Conservation (phyloP, 2,329 filamentous ascomycete species). For the Sclerotinia glacialis region DNA sequence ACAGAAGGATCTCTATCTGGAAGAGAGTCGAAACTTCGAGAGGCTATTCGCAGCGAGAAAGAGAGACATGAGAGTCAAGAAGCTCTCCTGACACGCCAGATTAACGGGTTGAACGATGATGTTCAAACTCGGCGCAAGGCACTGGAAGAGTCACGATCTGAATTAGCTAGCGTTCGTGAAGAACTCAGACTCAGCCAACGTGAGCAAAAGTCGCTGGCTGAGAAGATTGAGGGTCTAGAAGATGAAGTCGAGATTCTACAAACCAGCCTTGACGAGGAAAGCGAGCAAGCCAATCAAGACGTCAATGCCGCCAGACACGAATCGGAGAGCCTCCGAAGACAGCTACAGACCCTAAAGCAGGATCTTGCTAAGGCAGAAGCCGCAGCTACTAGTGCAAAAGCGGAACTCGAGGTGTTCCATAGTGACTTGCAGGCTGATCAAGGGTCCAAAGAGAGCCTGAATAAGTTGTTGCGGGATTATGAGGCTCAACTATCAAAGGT, state of each 20-base stretch:
- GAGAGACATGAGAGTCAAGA: slow-evolving; percentile 72
- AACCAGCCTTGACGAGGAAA: slow-evolving; percentile 53
- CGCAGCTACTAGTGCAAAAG: slow-evolving; percentile 32
- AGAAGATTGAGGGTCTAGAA: slow-evolving; percentile 66
- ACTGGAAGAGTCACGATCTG: slow-evolving; percentile 62
- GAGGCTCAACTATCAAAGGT: slow-evolving; percentile 56
- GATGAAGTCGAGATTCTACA: slow-evolving; percentile 76
- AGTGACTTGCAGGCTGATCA: slow-evolving; percentile 35
- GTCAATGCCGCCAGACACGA: slow-evolving; percentile 46
- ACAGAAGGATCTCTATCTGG: slow-evolving; percentile 64
- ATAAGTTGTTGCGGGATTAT: slow-evolving; percentile 56
- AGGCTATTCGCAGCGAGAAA: slow-evolving; percentile 66
- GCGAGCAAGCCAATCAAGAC: slow-evolving; percentile 54
- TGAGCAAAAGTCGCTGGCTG: slow-evolving; percentile 58
- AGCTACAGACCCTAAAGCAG: slow-evolving; percentile 43
- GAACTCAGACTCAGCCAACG: slow-evolving; percentile 67
- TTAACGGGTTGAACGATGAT: slow-evolving; percentile 70
- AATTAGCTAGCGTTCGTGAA: slow-evolving; percentile 64
- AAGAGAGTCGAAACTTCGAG: slow-evolving; percentile 65
- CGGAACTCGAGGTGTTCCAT: slow-evolving; percentile 38
- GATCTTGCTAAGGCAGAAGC: slow-evolving; percentile 38
- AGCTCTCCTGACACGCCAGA: slow-evolving; percentile 65
- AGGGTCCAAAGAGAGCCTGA: slow-evolving; percentile 51
- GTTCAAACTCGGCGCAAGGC: slow-evolving; percentile 64
- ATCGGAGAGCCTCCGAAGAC: slow-evolving; percentile 44